Percentiles rank a stretch among this genome's conserved stretches.
These are phyloP conservation scores for Naematelia encephala DNA, from an alignment of 768 basidiomycete species.

Conservation along the genomic window DNA sequence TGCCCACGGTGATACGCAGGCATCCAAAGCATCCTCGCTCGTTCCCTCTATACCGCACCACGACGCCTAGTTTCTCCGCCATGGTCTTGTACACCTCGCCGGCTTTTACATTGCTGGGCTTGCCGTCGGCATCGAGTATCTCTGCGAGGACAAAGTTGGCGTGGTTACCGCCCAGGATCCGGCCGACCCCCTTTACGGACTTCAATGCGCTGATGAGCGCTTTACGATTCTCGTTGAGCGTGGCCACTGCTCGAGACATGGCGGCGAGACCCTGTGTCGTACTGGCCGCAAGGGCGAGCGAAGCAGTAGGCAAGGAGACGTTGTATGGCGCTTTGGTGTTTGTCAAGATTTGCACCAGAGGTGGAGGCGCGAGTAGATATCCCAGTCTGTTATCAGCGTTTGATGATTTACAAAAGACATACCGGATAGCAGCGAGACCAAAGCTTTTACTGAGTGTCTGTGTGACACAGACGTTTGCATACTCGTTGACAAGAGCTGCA, in stretches of 20 bases:
- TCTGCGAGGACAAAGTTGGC: constrained; percentile 89
- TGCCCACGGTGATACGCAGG: constrained; percentile 84
- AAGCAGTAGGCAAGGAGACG: constrained; percentile 82
- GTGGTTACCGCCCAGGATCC: constrained; percentile 71
- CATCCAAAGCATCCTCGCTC: constrained; percentile 85
- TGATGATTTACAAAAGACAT: constrained; percentile 34
- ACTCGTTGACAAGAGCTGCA: constrained; percentile 68
- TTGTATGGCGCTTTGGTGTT: constrained; percentile 99
- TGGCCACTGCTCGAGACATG: constrained; percentile 66
- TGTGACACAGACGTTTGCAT: constrained; percentile 86
- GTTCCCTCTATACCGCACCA: constrained; percentile 81
- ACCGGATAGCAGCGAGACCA: constrained; percentile 93
- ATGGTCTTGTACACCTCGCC: constrained; percentile 68
- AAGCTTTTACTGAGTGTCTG: constrained; percentile 97
- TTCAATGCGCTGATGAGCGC: constrained; percentile 58
- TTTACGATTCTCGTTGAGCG: constrained; percentile 61
- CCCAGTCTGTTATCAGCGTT: constrained; percentile 62
- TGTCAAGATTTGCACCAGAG: constrained; percentile 80
- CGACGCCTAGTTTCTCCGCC: constrained; percentile 80
- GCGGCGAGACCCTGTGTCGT: constrained; percentile 60
- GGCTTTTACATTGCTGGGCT: constrained; percentile 56
- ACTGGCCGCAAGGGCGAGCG: constrained; percentile 74
- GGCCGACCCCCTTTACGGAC: constrained; percentile 56
- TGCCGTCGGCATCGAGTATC: constrained; percentile 57
- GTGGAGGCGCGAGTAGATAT: constrained; percentile 81